These are phyloP conservation scores for Beauveria brongniartii DNA, from an alignment of 2,329 filamentous ascomycete species.

Conservation along the genomic window DNA sequence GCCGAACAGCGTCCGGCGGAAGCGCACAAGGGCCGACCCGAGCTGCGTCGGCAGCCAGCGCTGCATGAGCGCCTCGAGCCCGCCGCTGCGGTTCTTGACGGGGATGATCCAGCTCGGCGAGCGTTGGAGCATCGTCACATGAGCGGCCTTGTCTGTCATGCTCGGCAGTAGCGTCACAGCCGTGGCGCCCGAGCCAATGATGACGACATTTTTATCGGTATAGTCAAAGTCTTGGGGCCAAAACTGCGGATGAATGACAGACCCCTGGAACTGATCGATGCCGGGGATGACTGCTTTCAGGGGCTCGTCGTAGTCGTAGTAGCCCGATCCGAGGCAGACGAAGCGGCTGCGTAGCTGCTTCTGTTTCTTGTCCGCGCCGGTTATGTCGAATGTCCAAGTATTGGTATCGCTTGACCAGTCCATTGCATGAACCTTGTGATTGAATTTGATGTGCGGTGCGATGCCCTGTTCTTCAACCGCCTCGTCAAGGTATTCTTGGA, in stretches of 20 bases:
- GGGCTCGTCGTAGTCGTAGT: constrained; percentile 59
- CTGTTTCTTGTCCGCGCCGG: constrained; percentile 16
- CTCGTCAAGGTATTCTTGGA: constrained; percentile 45
- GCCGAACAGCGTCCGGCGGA: constrained; percentile 43
- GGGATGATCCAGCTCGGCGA: constrained; percentile 54
- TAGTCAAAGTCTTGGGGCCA: constrained; percentile 64
- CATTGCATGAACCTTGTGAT: constrained; percentile 43
- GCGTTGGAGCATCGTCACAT: constrained; percentile 63
- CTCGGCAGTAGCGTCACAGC: constrained; percentile 58
- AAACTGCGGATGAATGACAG: constrained; percentile 61
- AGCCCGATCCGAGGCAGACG: constrained; percentile 50
- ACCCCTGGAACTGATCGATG: constrained; percentile 27
- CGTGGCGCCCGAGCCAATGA: constrained; percentile 61
- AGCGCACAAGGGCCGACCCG: constrained; percentile 35
- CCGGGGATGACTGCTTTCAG: constrained; percentile 41
- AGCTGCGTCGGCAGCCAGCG: constrained; percentile 34
- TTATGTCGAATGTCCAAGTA: background rate
- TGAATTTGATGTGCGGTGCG: constrained; percentile 43
- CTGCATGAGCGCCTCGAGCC: constrained; percentile 20
- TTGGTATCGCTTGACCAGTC: constrained; percentile 13
- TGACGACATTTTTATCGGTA: constrained; percentile 52
- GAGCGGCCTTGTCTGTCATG: constrained; percentile 46
- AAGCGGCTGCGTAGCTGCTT: constrained; percentile 34
- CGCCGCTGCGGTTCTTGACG: constrained; percentile 25
- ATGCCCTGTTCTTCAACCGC: constrained; percentile 42